Evolutionary conservation across 2,329 filamentous ascomycete species (phyloP).

Genomic region (Aspergillus flavus): DNA sequence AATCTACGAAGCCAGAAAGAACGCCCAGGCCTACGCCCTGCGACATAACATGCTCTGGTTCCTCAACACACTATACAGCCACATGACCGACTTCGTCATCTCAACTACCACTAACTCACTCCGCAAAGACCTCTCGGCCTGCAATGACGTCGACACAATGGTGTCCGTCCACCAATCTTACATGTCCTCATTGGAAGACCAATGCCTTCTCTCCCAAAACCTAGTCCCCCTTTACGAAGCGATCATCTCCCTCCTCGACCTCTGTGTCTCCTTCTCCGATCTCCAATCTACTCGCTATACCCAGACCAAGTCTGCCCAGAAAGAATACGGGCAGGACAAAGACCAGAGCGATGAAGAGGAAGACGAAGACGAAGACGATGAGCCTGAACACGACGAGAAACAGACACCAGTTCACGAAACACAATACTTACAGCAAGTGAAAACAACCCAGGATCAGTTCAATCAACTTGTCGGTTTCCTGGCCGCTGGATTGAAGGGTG

Average conservation of each 20-base stretch:
- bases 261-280: slow-evolving; percentile 71
- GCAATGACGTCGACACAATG: slow-evolving; percentile 81
- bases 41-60: slow-evolving; percentile 78
- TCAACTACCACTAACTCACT: slow-evolving; percentile 62
- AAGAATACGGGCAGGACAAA: not conserved
- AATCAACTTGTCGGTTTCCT: slow-evolving; percentile 70
- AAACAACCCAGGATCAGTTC: slow-evolving; percentile 63
- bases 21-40: slow-evolving; percentile 49
- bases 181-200: slow-evolving; percentile 63
- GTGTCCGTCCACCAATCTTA: slow-evolving; percentile 68
- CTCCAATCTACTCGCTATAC: slow-evolving; percentile 49
- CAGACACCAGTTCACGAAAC: slow-evolving; percentile 41
- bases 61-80: slow-evolving; percentile 71
- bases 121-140: slow-evolving; percentile 57
- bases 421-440: slow-evolving; percentile 57
- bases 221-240: slow-evolving; percentile 71
- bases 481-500: slow-evolving; percentile 69
- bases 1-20: slow-evolving; percentile 42
- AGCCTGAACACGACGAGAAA: slow-evolving; percentile 27
- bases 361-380: slow-evolving; percentile 15
- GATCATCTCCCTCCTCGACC: slow-evolving; percentile 74
- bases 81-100: slow-evolving; percentile 74
- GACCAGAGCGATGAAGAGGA: slow-evolving; percentile 21
- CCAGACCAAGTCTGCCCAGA: slow-evolving; percentile 27
- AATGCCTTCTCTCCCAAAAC: slow-evolving; percentile 69